Evolutionary conservation across 2,329 filamentous ascomycete genomes (phyloP).

Genomic region (Penicillium vulpinum): DNA sequence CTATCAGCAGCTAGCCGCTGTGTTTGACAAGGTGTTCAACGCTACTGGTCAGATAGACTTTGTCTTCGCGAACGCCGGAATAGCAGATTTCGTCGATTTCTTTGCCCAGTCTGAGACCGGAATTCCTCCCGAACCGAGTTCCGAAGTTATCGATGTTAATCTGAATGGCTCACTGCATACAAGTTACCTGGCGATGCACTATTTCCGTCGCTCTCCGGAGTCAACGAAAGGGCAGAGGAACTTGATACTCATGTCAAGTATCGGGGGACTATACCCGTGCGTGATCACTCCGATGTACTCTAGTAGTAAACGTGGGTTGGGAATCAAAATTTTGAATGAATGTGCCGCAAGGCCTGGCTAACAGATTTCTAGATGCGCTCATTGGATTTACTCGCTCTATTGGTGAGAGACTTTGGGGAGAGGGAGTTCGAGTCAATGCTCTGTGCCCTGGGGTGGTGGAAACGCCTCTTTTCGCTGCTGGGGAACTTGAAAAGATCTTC

Average conservation of each 20-base stretch:
- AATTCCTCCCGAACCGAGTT: slow-evolving; percentile 31
- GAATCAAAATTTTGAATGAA: neutral
- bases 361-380: slow-evolving; percentile 26
- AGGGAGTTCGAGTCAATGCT: slow-evolving; percentile 43
- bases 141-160: slow-evolving; percentile 44
- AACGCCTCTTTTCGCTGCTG: slow-evolving; percentile 36
- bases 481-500: slow-evolving; percentile 39
- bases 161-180: slow-evolving; percentile 44
- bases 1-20: slow-evolving; percentile 35
- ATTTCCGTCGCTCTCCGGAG: slow-evolving; percentile 36
- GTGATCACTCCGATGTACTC: slow-evolving; percentile 37
- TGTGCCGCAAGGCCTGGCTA: neutral
- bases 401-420: slow-evolving; percentile 33
- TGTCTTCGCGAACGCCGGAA: slow-evolving; percentile 53
- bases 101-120: slow-evolving; percentile 30
- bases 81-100: slow-evolving; percentile 45
- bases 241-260: slow-evolving; percentile 40
- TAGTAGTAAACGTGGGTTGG: slow-evolving; percentile 35
- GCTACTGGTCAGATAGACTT: slow-evolving; percentile 46
- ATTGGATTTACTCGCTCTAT: slow-evolving; percentile 43
- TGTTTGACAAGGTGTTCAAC: slow-evolving; percentile 43
- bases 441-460: slow-evolving; percentile 31
- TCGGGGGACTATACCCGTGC: slow-evolving; percentile 40
- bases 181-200: slow-evolving; percentile 43
- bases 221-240: slow-evolving; percentile 21